phyloP scores from a whole-genome alignment of 73 alveolate species.

The Paramecium sonneborni region DNA sequence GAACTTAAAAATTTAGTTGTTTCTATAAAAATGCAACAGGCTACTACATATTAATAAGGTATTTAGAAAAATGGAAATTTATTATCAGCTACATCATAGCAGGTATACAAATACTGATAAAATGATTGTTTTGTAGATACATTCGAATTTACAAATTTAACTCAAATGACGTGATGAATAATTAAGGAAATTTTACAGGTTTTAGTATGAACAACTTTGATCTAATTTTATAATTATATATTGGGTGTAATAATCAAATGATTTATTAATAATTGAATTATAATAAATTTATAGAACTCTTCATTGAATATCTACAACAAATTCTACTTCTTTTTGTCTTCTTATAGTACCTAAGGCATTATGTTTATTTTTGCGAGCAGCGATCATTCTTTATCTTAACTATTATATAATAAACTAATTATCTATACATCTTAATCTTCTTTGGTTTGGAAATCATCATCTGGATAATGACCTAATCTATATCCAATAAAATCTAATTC shows the following conservation, averaged over 20 bases:
- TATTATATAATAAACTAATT: background rate
- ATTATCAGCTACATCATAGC: background rate
- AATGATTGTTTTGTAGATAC: background rate
- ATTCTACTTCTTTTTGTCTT: background rate
- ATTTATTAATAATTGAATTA: background rate
- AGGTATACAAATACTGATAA: background rate
- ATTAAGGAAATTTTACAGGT: background rate
- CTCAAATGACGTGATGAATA: background rate
- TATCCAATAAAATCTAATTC: constrained; percentile 34
- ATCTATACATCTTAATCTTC: constrained; percentile 35
- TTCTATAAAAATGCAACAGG: background rate
- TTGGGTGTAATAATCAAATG: background rate
- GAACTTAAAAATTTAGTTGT: background rate
- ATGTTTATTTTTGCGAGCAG: constrained; percentile 12
- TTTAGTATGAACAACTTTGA: background rate
- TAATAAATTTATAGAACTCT: background rate
- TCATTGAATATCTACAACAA: background rate
- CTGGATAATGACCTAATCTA: background rate
- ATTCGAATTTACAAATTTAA: background rate
- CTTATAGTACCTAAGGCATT: background rate
- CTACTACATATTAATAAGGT: background rate
- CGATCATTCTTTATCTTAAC: constrained; percentile 24
- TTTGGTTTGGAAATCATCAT: constrained; percentile 38
- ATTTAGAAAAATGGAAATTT: background rate
- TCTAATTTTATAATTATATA: background rate